A percentile compares a stretch with the other conserved stretches of the same genome.
Conservation (phyloP, 805 yeast species). For the Kuraishia borneana region DNA sequence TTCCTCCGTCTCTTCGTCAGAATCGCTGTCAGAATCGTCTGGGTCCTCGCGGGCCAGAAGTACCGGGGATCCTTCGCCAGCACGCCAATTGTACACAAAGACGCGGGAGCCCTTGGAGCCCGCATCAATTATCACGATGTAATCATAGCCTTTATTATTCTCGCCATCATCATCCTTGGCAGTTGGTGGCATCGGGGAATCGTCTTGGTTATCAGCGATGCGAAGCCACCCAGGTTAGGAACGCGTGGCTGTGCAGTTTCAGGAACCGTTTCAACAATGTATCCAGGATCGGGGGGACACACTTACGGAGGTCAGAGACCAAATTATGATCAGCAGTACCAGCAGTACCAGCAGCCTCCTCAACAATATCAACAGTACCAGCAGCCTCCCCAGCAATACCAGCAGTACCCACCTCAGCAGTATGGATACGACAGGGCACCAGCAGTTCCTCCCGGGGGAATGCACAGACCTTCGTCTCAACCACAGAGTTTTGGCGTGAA, state of each 20-base stretch:
- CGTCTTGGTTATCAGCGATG: too few relatives aligned
- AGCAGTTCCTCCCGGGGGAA: constrained; percentile 3
- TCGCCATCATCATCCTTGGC: constrained; percentile 11
- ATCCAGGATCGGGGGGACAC: not conserved
- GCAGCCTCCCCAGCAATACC: constrained; percentile 6
- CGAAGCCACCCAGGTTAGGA: too few relatives aligned
- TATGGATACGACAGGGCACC: too few relatives aligned
- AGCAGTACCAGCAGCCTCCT: constrained; percentile 1
- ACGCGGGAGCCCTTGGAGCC: constrained; percentile 61
- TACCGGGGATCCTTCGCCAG: constrained; percentile 8
- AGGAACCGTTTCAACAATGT: too few relatives aligned
- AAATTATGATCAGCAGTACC: not conserved
- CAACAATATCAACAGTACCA: constrained; percentile 7
- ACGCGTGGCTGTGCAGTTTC: too few relatives aligned
- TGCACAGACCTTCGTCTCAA: constrained; percentile 7
- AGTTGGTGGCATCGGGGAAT: not conserved
- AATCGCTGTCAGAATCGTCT: constrained; percentile 7
- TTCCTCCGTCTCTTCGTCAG: constrained; percentile 25
- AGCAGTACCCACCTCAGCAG: constrained; percentile 4
- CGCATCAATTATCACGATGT: constrained; percentile 50
- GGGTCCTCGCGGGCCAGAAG: constrained; percentile 8
- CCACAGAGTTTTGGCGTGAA: constrained; percentile 11
- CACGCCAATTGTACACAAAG: constrained; percentile 42
- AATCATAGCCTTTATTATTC: constrained; percentile 42
- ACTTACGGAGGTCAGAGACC: not conserved